Percentiles rank a stretch among this genome's conserved stretches.
These are phyloP conservation scores for Aspergillus caelatus DNA, from an alignment of 2,329 filamentous ascomycete species.

Conservation along the genomic window DNA sequence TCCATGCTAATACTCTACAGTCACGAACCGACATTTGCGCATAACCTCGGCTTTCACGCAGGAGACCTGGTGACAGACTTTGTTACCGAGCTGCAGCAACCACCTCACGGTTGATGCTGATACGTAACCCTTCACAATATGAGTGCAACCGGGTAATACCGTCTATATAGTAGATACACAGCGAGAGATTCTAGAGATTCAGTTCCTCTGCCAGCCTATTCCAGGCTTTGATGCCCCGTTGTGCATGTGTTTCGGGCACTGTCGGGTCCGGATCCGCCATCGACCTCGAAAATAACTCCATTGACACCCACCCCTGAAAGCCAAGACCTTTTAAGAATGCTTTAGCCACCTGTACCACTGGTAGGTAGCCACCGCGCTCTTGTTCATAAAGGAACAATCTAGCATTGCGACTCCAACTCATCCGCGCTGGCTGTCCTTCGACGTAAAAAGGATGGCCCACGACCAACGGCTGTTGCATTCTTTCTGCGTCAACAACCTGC, in stretches of 20 bases:
- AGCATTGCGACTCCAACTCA: slow-evolving; percentile 78
- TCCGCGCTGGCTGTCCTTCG: slow-evolving; percentile 60
- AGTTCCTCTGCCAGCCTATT: not conserved
- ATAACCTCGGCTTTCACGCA: not conserved
- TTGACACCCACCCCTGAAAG: slow-evolving; percentile 69
- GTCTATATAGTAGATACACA: not conserved
- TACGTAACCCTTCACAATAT: not conserved
- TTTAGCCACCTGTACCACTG: slow-evolving; percentile 60
- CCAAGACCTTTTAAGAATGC: slow-evolving; percentile 65
- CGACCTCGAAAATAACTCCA: slow-evolving; percentile 68
- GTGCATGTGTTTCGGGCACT: slow-evolving; percentile 59
- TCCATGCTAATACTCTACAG: not conserved
- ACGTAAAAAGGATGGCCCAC: slow-evolving; percentile 61
- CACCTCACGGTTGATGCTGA: not conserved
- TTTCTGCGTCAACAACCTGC: slow-evolving; percentile 73
- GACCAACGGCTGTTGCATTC: slow-evolving; percentile 58
- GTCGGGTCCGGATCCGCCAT: slow-evolving; percentile 55
- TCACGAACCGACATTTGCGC: not conserved
- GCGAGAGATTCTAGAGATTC: not conserved
- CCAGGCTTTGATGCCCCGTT: slow-evolving; percentile 36
- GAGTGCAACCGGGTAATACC: not conserved
- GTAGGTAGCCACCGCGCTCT: slow-evolving; percentile 66
- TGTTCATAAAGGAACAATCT: slow-evolving; percentile 67
- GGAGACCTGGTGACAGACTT: not conserved
- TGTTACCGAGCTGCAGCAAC: not conserved